A percentile compares a stretch with the other conserved stretches of the same genome.
These are phyloP conservation scores for Scheffersomyces amazonensis DNA, from an alignment of 805 yeast genomes.

Conservation along the genomic window DNA sequence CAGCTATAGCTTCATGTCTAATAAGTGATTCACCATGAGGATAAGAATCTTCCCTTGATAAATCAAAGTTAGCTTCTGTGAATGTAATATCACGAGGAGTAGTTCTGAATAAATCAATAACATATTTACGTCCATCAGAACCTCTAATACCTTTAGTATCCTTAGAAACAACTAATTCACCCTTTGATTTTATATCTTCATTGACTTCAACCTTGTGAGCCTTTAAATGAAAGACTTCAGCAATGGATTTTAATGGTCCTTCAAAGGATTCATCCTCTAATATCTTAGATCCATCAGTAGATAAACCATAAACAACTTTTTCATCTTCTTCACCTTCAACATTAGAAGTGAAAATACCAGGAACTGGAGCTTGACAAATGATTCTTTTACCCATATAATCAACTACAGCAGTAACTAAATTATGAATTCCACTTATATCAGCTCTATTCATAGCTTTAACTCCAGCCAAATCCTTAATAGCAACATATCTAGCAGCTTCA, in stretches of 20 bases:
- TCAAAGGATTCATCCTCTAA: slow-evolving; percentile 52
- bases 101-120: slow-evolving; percentile 79
- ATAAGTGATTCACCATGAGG: slow-evolving; percentile 80
- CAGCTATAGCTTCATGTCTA: slow-evolving; percentile 86
- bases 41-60: slow-evolving; percentile 43
- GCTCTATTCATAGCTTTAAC: slow-evolving; percentile 65
- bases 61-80: slow-evolving; percentile 52
- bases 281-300: slow-evolving; percentile 55
- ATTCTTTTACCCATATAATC: slow-evolving; percentile 89
- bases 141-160: slow-evolving; percentile 86
- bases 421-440: slow-evolving; percentile 61
- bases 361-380: slow-evolving; percentile 93
- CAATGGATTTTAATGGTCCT: slow-evolving; percentile 54
- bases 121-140: slow-evolving; percentile 77
- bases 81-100: slow-evolving; percentile 84
- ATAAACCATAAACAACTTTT: slow-evolving; percentile 71
- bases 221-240: slow-evolving; percentile 77
- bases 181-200: slow-evolving; percentile 39
- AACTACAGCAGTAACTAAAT: slow-evolving; percentile 78
- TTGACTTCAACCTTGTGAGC: slow-evolving; percentile 54
- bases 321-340: slow-evolving; percentile 39
- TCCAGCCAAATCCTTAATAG: slow-evolving; percentile 74
- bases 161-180: slow-evolving; percentile 62
- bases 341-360: slow-evolving; percentile 67
- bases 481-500: slow-evolving; percentile 80